Conservation (phyloP, 495 filamentous ascomycete species). For the Tuber magnatum region DNA sequence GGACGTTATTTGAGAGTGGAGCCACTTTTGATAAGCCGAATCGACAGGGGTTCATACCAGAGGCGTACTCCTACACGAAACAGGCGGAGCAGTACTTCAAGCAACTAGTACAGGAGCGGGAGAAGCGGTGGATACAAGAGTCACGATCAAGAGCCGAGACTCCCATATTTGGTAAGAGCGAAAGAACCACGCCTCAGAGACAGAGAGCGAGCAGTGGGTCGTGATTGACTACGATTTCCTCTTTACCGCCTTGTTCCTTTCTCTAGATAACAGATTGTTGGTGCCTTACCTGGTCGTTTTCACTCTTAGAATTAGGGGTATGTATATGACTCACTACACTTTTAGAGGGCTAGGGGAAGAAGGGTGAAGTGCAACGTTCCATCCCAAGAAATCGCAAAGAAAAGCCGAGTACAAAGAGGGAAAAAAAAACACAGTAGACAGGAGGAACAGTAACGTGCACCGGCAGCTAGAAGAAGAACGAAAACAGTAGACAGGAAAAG, state of each 20-base stretch:
- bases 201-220: slow-evolving; percentile 38
- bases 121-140: slow-evolving; percentile 26
- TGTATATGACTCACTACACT: neutral
- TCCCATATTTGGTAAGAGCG: slow-evolving; percentile 37
- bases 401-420: neutral
- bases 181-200: slow-evolving; percentile 32
- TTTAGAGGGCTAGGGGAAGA: neutral
- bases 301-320: neutral
- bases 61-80: slow-evolving; percentile 64
- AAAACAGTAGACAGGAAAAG: neutral
- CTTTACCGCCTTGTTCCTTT: neutral
- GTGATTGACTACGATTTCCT: slow-evolving; percentile 4
- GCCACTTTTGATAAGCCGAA: slow-evolving; percentile 61
- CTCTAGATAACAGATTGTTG: neutral
- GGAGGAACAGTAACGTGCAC: neutral
- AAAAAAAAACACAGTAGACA: neutral
- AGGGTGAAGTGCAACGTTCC: neutral
- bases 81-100: slow-evolving; percentile 70
- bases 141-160: slow-evolving; percentile 34
- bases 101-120: slow-evolving; percentile 51
- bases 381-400: neutral
- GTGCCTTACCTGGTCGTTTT: neutral
- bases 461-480: neutral
- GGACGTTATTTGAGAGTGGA: slow-evolving; percentile 62
- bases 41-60: slow-evolving; percentile 62